phyloP scores from a whole-genome alignment of 495 filamentous ascomycete genomes.

The Articulospora tetracladia region DNA sequence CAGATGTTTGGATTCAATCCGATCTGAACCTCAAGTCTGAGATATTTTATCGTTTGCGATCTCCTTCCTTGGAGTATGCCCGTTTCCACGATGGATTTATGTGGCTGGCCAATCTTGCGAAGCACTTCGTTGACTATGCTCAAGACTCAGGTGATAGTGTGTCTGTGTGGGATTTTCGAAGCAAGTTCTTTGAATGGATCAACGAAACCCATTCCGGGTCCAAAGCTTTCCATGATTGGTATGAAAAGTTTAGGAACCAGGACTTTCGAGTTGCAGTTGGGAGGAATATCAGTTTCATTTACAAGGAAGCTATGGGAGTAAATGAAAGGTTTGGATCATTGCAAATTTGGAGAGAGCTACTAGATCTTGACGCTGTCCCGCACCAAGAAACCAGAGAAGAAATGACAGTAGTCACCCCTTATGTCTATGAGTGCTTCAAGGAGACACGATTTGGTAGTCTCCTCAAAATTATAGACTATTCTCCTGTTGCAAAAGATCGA shows the following conservation, averaged over 20 bases:
- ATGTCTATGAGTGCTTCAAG: conserved; percentile 58
- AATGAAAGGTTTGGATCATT: conserved; percentile 27
- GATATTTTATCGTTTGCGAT: conserved; percentile 58
- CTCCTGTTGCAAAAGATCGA: conserved; percentile 8
- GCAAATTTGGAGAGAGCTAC: conserved; percentile 40
- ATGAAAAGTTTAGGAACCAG: conserved; percentile 23
- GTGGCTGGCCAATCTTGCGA: conserved; percentile 64
- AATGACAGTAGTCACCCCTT: conserved; percentile 64
- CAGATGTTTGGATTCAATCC: conserved; percentile 60
- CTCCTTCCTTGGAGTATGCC: conserved; percentile 51
- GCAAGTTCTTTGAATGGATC: conserved; percentile 53
- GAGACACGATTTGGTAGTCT: conserved; percentile 54
- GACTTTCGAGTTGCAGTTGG: conserved; percentile 58
- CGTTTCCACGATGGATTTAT: conserved; percentile 56
- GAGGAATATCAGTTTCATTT: conserved; percentile 57
- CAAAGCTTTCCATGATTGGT: conserved; percentile 44
- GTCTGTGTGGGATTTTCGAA: conserved; percentile 46
- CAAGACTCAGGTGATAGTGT: conserved; percentile 32
- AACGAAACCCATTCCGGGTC: conserved; percentile 32
- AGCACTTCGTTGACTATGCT: conserved; percentile 64
- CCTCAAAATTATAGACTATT: conserved; percentile 28
- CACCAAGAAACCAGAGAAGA: conserved; percentile 21
- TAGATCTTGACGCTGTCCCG: conserved; percentile 14
- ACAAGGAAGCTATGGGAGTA: conserved; percentile 52
- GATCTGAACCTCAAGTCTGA: conserved; percentile 27